These are phyloP conservation scores for Suhomyces panamericanus DNA, from an alignment of 1,139 yeast genomes.

Conservation along the genomic window DNA sequence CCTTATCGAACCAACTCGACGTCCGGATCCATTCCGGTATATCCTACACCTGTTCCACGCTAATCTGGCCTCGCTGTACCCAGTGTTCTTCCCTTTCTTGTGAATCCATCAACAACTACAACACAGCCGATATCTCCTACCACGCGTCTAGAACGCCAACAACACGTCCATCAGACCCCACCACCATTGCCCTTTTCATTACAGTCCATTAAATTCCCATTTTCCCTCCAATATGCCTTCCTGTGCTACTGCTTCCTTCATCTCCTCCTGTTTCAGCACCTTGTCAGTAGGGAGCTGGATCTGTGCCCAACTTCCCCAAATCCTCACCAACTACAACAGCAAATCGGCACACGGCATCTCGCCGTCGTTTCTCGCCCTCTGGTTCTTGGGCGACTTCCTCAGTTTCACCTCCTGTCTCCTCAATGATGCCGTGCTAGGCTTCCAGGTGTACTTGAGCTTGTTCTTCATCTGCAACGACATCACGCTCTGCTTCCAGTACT, in stretches of 20 bases:
- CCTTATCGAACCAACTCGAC: no score
- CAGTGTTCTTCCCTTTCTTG: no score
- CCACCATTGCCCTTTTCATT: background rate
- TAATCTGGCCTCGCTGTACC: background rate
- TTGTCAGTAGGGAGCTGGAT: slow-evolving; percentile 59
- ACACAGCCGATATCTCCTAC: slow-evolving; percentile 1
- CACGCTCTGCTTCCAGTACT: slow-evolving; percentile 71
- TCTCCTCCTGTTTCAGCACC: slow-evolving; percentile 36
- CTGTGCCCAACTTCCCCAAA: slow-evolving; percentile 88
- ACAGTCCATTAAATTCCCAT: no score
- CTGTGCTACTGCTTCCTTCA: slow-evolving; percentile 6
- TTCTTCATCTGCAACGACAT: slow-evolving; percentile 77
- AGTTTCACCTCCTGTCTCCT: slow-evolving; percentile 78
- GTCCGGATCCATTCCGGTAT: background rate
- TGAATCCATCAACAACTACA: background rate
- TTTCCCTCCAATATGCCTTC: background rate
- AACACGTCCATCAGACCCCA: background rate
- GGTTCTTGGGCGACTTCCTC: slow-evolving; percentile 85
- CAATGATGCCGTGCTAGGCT: slow-evolving; percentile 68
- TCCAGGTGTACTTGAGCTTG: slow-evolving; percentile 72
- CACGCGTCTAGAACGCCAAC: background rate
- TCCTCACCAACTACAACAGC: slow-evolving; percentile 67
- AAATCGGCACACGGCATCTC: slow-evolving; percentile 89
- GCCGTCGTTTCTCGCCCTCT: slow-evolving; percentile 67
- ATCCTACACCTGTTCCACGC: no score